Evolutionary conservation across 2,329 filamentous ascomycete species (phyloP).

Genomic region (Thermomyces lanuginosus): DNA sequence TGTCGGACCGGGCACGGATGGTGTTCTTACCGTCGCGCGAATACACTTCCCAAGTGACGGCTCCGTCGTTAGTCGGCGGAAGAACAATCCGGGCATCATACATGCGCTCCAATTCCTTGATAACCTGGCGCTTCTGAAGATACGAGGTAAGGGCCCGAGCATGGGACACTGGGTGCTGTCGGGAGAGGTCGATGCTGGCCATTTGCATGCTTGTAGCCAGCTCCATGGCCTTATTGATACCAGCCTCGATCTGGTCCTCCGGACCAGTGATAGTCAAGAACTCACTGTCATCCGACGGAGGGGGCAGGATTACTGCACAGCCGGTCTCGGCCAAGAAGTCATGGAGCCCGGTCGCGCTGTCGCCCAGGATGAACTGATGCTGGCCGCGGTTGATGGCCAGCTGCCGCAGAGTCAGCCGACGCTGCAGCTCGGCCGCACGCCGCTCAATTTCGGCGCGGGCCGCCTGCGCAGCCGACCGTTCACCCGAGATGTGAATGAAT

Average conservation of each 20-base stretch:
- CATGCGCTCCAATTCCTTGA: constrained; percentile 62
- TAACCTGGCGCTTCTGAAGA: constrained; percentile 62
- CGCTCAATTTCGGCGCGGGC: constrained; percentile 68
- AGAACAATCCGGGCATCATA: constrained; percentile 82
- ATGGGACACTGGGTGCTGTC: constrained; percentile 64
- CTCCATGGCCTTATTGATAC: constrained; percentile 71
- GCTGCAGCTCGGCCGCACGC: constrained; percentile 57
- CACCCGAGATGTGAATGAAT: constrained; percentile 72
- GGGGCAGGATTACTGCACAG: constrained; percentile 69
- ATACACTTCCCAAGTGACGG: constrained; percentile 74
- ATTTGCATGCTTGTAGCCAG: constrained; percentile 76
- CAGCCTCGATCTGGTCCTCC: constrained; percentile 53
- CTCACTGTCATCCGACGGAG: constrained; percentile 61
- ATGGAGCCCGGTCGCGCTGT: constrained; percentile 60
- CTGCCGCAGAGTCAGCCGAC: constrained; percentile 61
- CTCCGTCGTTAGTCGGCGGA: constrained; percentile 48
- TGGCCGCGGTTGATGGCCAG: constrained; percentile 68
- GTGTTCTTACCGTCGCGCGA: constrained; percentile 69
- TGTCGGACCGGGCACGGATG: constrained; percentile 33
- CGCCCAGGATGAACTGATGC: constrained; percentile 89
- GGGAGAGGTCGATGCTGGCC: constrained; percentile 65
- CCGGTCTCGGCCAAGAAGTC: constrained; percentile 84
- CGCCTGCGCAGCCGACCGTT: constrained; percentile 65
- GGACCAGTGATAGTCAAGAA: constrained; percentile 74
- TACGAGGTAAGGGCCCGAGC: constrained; percentile 80